Evolutionary conservation across 2,329 filamentous ascomycete genomes (phyloP).

Genomic region (Fusarium sp.): DNA sequence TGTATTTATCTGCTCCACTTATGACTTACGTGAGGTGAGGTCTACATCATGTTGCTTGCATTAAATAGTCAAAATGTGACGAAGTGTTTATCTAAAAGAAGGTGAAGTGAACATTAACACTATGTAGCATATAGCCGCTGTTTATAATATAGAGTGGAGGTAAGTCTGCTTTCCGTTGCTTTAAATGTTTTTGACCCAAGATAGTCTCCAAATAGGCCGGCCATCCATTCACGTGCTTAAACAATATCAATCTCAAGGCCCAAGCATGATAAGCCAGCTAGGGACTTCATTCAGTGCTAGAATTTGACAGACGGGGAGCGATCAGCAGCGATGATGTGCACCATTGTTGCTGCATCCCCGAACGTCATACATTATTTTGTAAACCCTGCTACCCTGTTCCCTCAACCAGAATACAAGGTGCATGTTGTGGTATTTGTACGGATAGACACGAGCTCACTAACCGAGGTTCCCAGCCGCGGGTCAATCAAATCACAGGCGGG

Average conservation of each 20-base stretch:
- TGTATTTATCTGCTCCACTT: slow-evolving; percentile 15
- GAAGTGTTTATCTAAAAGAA: too few species aligned
- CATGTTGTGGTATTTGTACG: not conserved
- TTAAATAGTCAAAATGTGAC: too few species aligned
- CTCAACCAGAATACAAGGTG: not conserved
- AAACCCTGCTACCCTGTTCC: not conserved
- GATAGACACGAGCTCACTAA: slow-evolving; percentile 30
- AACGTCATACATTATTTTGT: slow-evolving; percentile 6
- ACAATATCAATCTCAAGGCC: not conserved
- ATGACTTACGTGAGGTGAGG: not conserved
- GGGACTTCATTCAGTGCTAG: not conserved
- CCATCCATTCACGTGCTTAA: not conserved
- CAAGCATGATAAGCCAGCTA: not conserved
- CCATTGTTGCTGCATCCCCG: not conserved
- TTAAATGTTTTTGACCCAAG: not conserved
- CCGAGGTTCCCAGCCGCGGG: slow-evolving; percentile 46
- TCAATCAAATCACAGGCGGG: slow-evolving; percentile 41
- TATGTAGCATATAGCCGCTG: too few species aligned
- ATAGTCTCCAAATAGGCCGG: not conserved
- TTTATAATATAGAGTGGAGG: too few species aligned
- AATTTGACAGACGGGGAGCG: not conserved
- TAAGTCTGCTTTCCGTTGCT: not conserved
- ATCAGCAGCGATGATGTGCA: not conserved
- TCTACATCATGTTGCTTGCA: too few species aligned
- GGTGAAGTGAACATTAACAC: too few species aligned